Conservation (phyloP, 257 asterid species). For the Cynanchum wilfordii region DNA sequence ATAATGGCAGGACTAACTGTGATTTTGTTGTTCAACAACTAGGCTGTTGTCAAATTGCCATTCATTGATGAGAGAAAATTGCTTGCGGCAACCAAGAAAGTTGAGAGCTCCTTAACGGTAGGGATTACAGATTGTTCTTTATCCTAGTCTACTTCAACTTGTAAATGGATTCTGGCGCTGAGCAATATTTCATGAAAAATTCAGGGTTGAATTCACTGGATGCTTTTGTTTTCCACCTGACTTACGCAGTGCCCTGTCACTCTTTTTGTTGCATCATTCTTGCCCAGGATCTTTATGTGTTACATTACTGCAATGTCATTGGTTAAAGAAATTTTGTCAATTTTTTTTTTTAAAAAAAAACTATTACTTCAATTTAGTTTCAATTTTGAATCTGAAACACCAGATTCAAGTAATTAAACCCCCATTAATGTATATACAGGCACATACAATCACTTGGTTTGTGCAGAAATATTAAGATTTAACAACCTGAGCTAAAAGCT, state of each 20-base stretch:
- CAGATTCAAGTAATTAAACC: neutral
- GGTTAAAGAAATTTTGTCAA: neutral
- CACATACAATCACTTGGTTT: neutral
- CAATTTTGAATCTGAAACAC: neutral
- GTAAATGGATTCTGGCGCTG: neutral
- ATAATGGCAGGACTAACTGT: slow-evolving; percentile 9
- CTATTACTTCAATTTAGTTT: neutral
- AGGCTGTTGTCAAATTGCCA: slow-evolving; percentile 93
- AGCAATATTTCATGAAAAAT: neutral
- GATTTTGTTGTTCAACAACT: slow-evolving; percentile 22
- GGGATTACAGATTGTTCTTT: slow-evolving; percentile 17
- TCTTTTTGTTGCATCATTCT: neutral
- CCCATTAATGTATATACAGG: neutral
- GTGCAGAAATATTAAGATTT: neutral
- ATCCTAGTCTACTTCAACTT: slow-evolving; percentile 8
- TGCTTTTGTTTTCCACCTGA: neutral
- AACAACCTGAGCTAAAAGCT: neutral
- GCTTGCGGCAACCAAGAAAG: slow-evolving; percentile 76
- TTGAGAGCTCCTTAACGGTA: slow-evolving; percentile 88
- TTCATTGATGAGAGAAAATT: slow-evolving; percentile 92
- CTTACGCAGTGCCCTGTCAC: neutral
- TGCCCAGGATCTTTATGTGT: neutral
- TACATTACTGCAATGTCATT: neutral
- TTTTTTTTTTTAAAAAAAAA: neutral
- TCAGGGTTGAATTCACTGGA: neutral